Conservation (phyloP, 306 rosid species). For the Lupinus albus region DNA sequence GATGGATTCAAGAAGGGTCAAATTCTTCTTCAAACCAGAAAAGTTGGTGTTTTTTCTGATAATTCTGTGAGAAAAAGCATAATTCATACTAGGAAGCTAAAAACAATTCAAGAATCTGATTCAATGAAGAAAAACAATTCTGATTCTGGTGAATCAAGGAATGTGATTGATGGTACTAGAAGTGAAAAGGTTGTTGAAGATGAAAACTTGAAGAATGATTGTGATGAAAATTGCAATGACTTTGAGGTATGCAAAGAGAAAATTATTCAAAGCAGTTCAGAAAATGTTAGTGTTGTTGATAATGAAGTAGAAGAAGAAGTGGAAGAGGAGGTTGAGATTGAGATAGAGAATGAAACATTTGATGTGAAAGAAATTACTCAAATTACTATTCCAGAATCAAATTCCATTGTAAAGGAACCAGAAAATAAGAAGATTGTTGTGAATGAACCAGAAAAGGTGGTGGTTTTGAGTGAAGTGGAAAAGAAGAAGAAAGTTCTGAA, state of each 20-base stretch:
- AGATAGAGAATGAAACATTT: constrained; percentile 52
- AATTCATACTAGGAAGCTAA: no score
- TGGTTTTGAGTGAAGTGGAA: no score
- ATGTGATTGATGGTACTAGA: constrained; percentile 39
- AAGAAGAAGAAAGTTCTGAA: constrained; percentile 40
- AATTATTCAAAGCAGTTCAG: constrained; percentile 41
- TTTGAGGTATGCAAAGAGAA: constrained; percentile 66
- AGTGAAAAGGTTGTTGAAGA: constrained; percentile 49
- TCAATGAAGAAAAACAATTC: constrained; percentile 56
- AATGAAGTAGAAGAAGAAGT: constrained; percentile 24
- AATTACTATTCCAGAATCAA: constrained; percentile 50
- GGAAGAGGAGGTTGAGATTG: constrained; percentile 43
- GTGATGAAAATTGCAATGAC: constrained; percentile 56
- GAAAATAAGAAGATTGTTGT: constrained; percentile 34
- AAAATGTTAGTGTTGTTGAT: constrained; percentile 31
- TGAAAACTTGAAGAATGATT: constrained; percentile 41
- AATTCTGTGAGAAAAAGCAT: no score
- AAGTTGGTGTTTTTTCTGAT: neutral
- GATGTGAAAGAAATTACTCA: constrained; percentile 72
- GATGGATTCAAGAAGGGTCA: constrained; percentile 62
- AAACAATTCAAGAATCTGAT: no score
- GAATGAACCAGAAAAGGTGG: constrained; percentile 40
- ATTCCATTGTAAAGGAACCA: neutral
- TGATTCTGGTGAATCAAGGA: constrained; percentile 39
- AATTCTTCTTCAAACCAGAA: constrained; percentile 53